A percentile compares a stretch with the other conserved stretches of the same genome.
phyloP scores from a whole-genome alignment of 1,284 basidiomycete genomes.

The Cryptococcus neoformans region DNA sequence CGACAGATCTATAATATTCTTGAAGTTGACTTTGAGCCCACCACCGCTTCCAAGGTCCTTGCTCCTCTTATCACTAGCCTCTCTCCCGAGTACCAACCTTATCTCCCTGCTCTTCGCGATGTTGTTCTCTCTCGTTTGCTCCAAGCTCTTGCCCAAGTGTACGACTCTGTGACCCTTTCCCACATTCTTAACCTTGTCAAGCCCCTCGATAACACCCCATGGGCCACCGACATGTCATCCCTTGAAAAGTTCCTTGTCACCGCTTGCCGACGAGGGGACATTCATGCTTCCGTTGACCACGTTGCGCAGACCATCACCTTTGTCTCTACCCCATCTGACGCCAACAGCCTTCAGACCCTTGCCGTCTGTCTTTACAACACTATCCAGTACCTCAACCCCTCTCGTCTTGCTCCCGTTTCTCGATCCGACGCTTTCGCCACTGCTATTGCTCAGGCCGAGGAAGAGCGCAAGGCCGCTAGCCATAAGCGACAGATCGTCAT shows the following conservation, averaged over 20 bases:
- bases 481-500: conserved; percentile 79
- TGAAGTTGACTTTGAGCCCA: conserved; percentile 92
- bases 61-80: conserved; percentile 76
- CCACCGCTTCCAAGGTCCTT: conserved; percentile 78
- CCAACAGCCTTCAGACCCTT: conserved; percentile 65
- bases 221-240: conserved; percentile 62
- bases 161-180: conserved; percentile 79
- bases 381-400: conserved; percentile 54
- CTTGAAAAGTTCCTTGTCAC: conserved; percentile 92
- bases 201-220: conserved; percentile 63
- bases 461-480: conserved; percentile 70
- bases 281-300: conserved; percentile 88
- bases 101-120: conserved; percentile 85
- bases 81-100: conserved; percentile 63
- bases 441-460: conserved; percentile 53
- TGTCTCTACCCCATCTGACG: conserved; percentile 39
- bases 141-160: conserved; percentile 90
- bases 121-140: conserved; percentile 93
- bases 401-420: conserved; percentile 31
- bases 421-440: conserved; percentile 47
- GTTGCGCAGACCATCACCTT: conserved; percentile 82
- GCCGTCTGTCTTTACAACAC: conserved; percentile 71
- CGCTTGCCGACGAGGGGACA: conserved; percentile 83
- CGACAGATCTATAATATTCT: conserved; percentile 85
- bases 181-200: conserved; percentile 72